These are phyloP conservation scores for Ailanthus altissimus DNA, from an alignment of 345 rosid genomes.

Conservation along the genomic window DNA sequence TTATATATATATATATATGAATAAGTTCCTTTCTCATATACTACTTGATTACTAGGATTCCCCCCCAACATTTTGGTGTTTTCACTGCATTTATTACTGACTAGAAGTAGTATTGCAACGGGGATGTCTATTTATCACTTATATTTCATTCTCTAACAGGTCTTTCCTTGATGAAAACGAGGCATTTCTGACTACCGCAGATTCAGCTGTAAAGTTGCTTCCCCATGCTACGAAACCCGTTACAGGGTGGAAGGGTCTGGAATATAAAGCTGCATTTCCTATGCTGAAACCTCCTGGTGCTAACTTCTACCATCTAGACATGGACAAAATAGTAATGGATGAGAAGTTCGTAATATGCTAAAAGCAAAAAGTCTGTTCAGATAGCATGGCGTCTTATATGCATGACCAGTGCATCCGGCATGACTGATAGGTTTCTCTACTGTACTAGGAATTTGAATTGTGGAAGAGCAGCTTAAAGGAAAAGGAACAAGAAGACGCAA, in stretches of 20 bases:
- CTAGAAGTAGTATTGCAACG: background rate
- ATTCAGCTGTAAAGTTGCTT: conserved; percentile 76
- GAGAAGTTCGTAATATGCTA: background rate
- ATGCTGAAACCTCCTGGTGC: conserved; percentile 81
- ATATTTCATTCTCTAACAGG: conserved; percentile 49
- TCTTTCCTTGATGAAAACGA: conserved; percentile 87
- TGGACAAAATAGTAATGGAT: conserved; percentile 75
- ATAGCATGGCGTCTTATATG: background rate
- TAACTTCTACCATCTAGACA: conserved; percentile 94
- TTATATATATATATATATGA: too few relatives aligned
- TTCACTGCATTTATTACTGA: background rate
- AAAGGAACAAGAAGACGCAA: conserved; percentile 57
- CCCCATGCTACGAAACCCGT: conserved; percentile 65
- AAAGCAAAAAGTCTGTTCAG: conserved; percentile 10
- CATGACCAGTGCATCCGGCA: background rate
- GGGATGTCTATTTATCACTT: conserved; percentile 6
- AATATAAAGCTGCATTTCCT: conserved; percentile 84
- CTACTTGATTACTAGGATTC: background rate
- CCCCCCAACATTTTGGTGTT: background rate
- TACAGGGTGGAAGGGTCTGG: conserved; percentile 89
- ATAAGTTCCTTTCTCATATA: background rate
- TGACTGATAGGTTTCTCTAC: conserved; percentile 24
- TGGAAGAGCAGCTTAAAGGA: conserved; percentile 63
- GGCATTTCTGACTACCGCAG: conserved; percentile 84
- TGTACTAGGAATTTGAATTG: conserved; percentile 67